Evolutionary conservation across 768 basidiomycete species (phyloP), one percentile per base, ranked within the genome.

Genomic region (Mycena capillaripes): DNA sequence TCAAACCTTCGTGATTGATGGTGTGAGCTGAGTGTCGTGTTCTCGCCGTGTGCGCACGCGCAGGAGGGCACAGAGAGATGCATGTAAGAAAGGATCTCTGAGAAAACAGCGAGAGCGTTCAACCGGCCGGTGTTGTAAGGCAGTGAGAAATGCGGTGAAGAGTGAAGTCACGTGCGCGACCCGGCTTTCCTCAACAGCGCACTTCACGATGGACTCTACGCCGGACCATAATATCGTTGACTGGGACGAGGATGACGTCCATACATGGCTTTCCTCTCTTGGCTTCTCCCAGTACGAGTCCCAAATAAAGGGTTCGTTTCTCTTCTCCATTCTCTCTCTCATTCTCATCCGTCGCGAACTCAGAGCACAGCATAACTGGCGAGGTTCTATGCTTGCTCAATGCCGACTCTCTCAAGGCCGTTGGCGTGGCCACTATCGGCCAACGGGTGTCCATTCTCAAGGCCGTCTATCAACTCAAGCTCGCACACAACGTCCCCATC

Each of bases 301-400:
- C 46, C 91, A 94, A 83, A 89, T 98, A 76, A 88, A 89, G 87
- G 95, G 96, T 95, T 71, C 66, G 85, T 82, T 64, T 38, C 75
- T 70, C 76, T 64, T 66, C 55, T 71, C 60, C 9, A 44, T 59
- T 53, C 34, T 42, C 61, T 25, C 21, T 52, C 21, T 17, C 72
- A 42, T 63, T 29, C 57, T 72, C 77, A 76, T 64, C 74, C 63
- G 70, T 56, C 66, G 55, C 48, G 48, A 74, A 40, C 40, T 16
- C 79, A 97, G 97, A 97, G 79, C 94, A 99, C 81, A 93, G 90
- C 73, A 95, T 99, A 74, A 93, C 93, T 21, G 98, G 98, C 66
- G 97, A 98, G 73, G 91, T 95, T 2, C 88, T 99, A 9, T 91
- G 93, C 73, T 85, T 94, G 76, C 87, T 98, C 57, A 94, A 96